phyloP scores from a whole-genome alignment of 2,329 filamentous ascomycete species.

The Fusarium redolens region DNA sequence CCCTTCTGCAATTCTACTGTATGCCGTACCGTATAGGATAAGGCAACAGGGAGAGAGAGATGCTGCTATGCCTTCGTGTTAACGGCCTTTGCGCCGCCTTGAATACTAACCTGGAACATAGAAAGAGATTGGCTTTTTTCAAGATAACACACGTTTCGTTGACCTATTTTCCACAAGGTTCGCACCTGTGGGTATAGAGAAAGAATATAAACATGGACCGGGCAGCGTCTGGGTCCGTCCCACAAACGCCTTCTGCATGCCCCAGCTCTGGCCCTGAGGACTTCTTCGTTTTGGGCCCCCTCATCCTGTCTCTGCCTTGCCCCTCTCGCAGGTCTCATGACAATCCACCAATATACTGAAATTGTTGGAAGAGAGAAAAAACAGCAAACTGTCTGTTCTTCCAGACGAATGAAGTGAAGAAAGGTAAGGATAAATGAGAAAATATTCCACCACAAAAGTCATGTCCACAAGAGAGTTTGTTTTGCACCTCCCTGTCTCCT shows the following conservation, averaged over 20 bases:
- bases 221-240: conserved; percentile 9
- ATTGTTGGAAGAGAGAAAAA: neutral
- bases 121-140: neutral
- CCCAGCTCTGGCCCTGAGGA: conserved; percentile 1
- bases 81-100: neutral
- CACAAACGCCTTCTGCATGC: conserved; percentile 14
- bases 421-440: conserved; percentile 6
- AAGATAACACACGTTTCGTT: conserved; percentile 24
- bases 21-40: conserved; percentile 1
- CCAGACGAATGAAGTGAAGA: conserved; percentile 3
- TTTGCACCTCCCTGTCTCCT: conserved; percentile 11
- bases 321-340: conserved; percentile 3
- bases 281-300: conserved; percentile 7
- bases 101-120: neutral
- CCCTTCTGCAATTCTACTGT: conserved; percentile 27
- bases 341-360: conserved; percentile 9
- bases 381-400: neutral
- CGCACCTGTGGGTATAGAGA: conserved; percentile 24
- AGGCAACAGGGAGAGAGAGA: neutral
- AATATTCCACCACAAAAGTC: conserved; percentile 7
- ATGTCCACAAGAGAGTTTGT: conserved; percentile 7
- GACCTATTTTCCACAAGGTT: conserved; percentile 12
- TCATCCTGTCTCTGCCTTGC: conserved; percentile 3
- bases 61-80: neutral
- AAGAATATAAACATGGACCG: conserved; percentile 25